Percentiles rank a stretch among this genome's conserved stretches.
Evolutionary conservation across 176 grass and related monocot species (phyloP).

Genomic region (Raddia distichophylla): DNA sequence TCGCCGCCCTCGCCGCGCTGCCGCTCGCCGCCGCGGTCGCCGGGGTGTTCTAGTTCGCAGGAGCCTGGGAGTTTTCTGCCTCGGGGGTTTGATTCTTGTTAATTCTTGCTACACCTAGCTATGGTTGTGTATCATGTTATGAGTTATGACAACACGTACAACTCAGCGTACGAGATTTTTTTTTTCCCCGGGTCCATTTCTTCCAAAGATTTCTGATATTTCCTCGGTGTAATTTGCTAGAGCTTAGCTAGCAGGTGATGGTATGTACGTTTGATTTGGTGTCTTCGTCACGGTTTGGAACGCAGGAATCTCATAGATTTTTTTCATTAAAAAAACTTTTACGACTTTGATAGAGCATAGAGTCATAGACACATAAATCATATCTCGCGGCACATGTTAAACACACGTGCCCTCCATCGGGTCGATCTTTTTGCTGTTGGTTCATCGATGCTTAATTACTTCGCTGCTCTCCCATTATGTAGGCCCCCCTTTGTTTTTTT

Average conservation of each 20-base stretch:
- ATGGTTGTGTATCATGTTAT: constrained; percentile 34
- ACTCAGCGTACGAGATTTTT: constrained; percentile 9
- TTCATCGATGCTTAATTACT: constrained; percentile 37
- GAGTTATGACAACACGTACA: neutral
- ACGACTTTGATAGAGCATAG: no score
- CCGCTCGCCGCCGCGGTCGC: constrained; percentile 16
- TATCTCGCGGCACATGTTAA: no score
- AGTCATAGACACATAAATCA: no score
- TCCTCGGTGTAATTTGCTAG: constrained; percentile 24
- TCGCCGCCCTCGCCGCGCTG: constrained; percentile 29
- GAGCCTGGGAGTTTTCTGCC: neutral
- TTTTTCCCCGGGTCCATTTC: neutral
- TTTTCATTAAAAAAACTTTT: no score
- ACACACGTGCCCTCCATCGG: no score
- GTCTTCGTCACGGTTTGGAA: no score
- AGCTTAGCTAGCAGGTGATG: neutral
- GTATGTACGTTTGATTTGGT: neutral
- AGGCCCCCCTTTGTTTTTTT: no score
- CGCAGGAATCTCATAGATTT: no score
- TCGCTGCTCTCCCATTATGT: neutral
- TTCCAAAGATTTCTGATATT: constrained; percentile 13
- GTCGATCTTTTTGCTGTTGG: neutral
- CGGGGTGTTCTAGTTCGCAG: constrained; percentile 26
- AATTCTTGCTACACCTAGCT: constrained; percentile 25
- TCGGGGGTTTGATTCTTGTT: constrained; percentile 22